These are phyloP conservation scores for Penicillium tannophilum DNA, from an alignment of 495 filamentous ascomycete genomes.

Conservation along the genomic window DNA sequence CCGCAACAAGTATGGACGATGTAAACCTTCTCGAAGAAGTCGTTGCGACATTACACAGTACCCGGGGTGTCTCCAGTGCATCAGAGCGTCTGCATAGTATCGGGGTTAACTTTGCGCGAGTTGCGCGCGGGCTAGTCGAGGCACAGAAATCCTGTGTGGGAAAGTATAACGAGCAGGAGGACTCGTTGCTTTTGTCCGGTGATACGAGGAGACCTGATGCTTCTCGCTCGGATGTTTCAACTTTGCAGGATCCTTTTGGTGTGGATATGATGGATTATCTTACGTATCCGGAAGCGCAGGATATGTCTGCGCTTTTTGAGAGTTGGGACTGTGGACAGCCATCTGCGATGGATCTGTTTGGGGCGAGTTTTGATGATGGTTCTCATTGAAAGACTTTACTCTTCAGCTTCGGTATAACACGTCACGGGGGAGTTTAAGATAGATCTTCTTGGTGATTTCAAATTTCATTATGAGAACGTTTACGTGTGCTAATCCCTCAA, in stretches of 20 bases:
- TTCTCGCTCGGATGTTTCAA: background rate
- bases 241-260: slow-evolving; percentile 1
- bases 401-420: too few relatives aligned
- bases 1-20: slow-evolving; percentile 19
- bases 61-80: slow-evolving; percentile 15
- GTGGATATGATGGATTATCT: slow-evolving; percentile 18
- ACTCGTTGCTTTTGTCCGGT: slow-evolving; percentile 1
- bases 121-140: slow-evolving; percentile 14
- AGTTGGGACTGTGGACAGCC: slow-evolving; percentile 13
- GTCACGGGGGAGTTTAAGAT: too few relatives aligned
- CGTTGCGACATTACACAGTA: slow-evolving; percentile 17
- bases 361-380: background rate
- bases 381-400: too few relatives aligned
- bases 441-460: too few relatives aligned
- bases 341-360: slow-evolving; percentile 13
- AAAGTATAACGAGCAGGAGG: slow-evolving; percentile 1
- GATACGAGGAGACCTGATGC: background rate
- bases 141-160: slow-evolving; percentile 3
- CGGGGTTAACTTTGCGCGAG: slow-evolving; percentile 19
- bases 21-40: slow-evolving; percentile 23
- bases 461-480: too few relatives aligned
- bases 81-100: slow-evolving; percentile 21
- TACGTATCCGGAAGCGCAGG: slow-evolving; percentile 13
- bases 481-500: background rate
- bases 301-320: slow-evolving; percentile 12